These are phyloP conservation scores for Piromyces sp. DNA, from an alignment of 192 early-diverging fungal species.

Conservation along the genomic window DNA sequence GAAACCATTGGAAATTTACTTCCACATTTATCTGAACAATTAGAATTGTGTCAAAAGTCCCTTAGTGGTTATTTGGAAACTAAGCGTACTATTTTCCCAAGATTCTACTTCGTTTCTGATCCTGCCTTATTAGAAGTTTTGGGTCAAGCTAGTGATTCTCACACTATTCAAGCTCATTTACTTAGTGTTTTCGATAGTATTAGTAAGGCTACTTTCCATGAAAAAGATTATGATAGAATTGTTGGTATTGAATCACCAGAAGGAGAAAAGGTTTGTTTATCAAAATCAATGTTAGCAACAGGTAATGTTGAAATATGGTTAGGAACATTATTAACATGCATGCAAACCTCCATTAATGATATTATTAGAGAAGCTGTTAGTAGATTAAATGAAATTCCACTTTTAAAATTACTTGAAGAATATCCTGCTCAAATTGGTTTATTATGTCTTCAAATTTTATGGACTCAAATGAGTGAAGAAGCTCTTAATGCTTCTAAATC, in stretches of 20 bases:
- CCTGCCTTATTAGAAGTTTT: conserved; percentile 44
- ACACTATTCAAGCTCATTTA: conserved; percentile 44
- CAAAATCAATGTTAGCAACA: conserved; percentile 32
- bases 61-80: conserved; percentile 42
- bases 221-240: conserved; percentile 52
- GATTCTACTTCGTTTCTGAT: conserved; percentile 48
- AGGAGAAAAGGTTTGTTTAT: conserved; percentile 24
- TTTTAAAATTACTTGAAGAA: conserved; percentile 47
- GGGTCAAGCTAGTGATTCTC: conserved; percentile 44
- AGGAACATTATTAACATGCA: conserved; percentile 31
- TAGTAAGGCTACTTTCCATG: conserved; percentile 36
- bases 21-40: conserved; percentile 41
- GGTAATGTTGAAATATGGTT: conserved; percentile 48
- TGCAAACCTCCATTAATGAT: conserved; percentile 40
- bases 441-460: conserved; percentile 39
- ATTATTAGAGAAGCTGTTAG: conserved; percentile 34
- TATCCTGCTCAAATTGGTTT: conserved; percentile 48
- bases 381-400: conserved; percentile 34
- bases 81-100: conserved; percentile 42
- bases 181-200: conserved; percentile 44
- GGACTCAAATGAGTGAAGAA: conserved; percentile 41
- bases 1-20: conserved; percentile 46
- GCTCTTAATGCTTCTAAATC: conserved; percentile 29
- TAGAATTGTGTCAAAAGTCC: conserved; percentile 48
- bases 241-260: conserved; percentile 34